Conservation (phyloP, 805 yeast genomes). For the Pichia rugopelliculosa region DNA sequence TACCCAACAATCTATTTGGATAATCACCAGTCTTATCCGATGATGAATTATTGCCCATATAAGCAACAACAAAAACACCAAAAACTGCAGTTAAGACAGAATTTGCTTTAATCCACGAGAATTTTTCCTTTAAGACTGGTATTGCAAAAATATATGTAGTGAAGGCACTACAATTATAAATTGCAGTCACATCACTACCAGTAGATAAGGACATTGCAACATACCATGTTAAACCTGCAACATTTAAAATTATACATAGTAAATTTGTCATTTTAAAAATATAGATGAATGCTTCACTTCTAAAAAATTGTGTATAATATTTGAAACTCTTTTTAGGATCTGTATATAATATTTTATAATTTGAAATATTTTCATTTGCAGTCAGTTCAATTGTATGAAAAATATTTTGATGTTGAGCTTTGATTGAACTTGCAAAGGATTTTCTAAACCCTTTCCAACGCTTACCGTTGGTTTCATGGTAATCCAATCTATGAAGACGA, state of each 20-base stretch:
- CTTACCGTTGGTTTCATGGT: conserved; percentile 15
- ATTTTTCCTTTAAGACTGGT: conserved; percentile 58
- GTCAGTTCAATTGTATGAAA: conserved; percentile 32
- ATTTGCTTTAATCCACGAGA: conserved; percentile 52
- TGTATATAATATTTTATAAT: conserved; percentile 25
- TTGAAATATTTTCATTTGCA: conserved; percentile 20
- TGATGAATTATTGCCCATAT: conserved; percentile 36
- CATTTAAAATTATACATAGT: conserved; percentile 51
- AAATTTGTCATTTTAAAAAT: conserved; percentile 36
- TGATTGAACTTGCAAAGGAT: conserved; percentile 31
- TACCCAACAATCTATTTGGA: conserved; percentile 62
- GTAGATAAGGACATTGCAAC: conserved; percentile 74
- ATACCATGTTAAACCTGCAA: conserved; percentile 84
- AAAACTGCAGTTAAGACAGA: conserved; percentile 65
- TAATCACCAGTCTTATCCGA: conserved; percentile 26
- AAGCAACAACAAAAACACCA: conserved; percentile 78
- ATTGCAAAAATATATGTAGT: conserved; percentile 82
- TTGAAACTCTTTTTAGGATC: conserved; percentile 25
- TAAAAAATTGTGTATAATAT: conserved; percentile 28
- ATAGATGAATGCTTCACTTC: conserved; percentile 42
- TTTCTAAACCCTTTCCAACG: conserved; percentile 27
- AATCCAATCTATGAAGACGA: conserved; percentile 13
- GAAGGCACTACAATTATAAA: conserved; percentile 84
- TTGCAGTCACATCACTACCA: conserved; percentile 83
- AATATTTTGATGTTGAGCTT: conserved; percentile 37